Percentiles rank a stretch among this genome's conserved stretches.
Evolutionary conservation across 805 yeast species (phyloP).

Genomic region (Suhomyces sp.): DNA sequence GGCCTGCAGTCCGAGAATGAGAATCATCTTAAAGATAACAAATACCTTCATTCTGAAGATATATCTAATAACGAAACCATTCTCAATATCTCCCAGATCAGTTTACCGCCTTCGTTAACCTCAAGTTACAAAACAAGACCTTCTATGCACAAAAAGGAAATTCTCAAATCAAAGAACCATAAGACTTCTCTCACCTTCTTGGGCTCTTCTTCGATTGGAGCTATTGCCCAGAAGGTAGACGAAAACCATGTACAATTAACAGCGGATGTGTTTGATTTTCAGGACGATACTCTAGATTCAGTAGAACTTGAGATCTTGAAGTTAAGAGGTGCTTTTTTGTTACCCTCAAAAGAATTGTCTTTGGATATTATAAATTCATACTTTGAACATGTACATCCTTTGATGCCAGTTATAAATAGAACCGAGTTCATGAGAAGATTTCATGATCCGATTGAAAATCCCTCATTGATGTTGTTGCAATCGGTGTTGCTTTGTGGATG

Average conservation of each 20-base stretch:
- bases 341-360: slow-evolving; percentile 60
- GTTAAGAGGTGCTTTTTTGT: slow-evolving; percentile 64
- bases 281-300: slow-evolving; percentile 42
- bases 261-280: slow-evolving; percentile 36
- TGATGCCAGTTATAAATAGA: slow-evolving; percentile 65
- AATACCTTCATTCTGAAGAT: not conserved
- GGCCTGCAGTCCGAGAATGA: not conserved
- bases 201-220: slow-evolving; percentile 52
- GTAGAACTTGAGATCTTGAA: slow-evolving; percentile 65
- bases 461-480: slow-evolving; percentile 64
- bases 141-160: slow-evolving; percentile 34
- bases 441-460: slow-evolving; percentile 55
- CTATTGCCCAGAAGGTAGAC: slow-evolving; percentile 45
- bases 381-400: slow-evolving; percentile 64
- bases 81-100: slow-evolving; percentile 39
- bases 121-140: slow-evolving; percentile 40
- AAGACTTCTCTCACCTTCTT: slow-evolving; percentile 44
- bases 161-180: slow-evolving; percentile 19
- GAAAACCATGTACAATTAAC: slow-evolving; percentile 48
- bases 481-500: slow-evolving; percentile 69
- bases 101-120: slow-evolving; percentile 43
- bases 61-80: slow-evolving; percentile 32
- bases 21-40: not conserved
- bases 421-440: slow-evolving; percentile 56
- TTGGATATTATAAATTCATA: slow-evolving; percentile 59